Conservation (phyloP, 2,329 filamentous ascomycete genomes). For the Aaosphaeria arxii region DNA sequence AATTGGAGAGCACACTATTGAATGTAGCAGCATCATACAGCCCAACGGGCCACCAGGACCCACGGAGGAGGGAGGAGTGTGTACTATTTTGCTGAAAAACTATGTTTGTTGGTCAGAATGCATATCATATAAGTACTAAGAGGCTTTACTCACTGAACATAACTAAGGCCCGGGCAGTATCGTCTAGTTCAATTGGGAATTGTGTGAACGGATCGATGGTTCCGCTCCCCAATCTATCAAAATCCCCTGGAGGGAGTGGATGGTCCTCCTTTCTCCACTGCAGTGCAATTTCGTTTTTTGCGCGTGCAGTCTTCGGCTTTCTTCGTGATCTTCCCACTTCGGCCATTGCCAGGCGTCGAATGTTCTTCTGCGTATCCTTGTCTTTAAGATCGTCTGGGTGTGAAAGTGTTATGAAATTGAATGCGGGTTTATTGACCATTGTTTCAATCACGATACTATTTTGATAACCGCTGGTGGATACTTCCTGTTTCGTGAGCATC, state of each 20-base stretch:
- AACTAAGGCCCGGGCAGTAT: slow-evolving; percentile 17
- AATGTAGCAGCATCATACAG: slow-evolving; percentile 19
- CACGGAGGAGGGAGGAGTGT: slow-evolving; percentile 20
- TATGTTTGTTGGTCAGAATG: slow-evolving; percentile 6
- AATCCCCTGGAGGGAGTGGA: not conserved
- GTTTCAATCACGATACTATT: slow-evolving; percentile 18
- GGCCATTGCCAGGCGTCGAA: slow-evolving; percentile 31
- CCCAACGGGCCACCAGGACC: slow-evolving; percentile 25
- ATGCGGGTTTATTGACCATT: slow-evolving; percentile 12
- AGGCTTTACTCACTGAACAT: slow-evolving; percentile 19
- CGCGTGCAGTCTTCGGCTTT: slow-evolving; percentile 24
- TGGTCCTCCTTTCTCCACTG: slow-evolving; percentile 8
- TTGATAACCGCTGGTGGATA: too few species aligned
- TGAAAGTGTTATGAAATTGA: slow-evolving; percentile 30
- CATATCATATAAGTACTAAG: not conserved
- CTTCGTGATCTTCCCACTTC: slow-evolving; percentile 22
- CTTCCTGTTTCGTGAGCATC: too few species aligned
- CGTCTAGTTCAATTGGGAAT: slow-evolving; percentile 25
- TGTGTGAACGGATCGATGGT: slow-evolving; percentile 20
- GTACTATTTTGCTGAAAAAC: slow-evolving; percentile 19
- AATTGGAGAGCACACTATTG: slow-evolving; percentile 23
- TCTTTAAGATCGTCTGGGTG: slow-evolving; percentile 31
- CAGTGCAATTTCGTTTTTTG: slow-evolving; percentile 23
- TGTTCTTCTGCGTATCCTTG: slow-evolving; percentile 26
- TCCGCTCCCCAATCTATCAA: slow-evolving; percentile 19